These are phyloP conservation scores for Chlorella vulgaris DNA, from an alignment of 139 green algal genomes.

Conservation along the genomic window DNA sequence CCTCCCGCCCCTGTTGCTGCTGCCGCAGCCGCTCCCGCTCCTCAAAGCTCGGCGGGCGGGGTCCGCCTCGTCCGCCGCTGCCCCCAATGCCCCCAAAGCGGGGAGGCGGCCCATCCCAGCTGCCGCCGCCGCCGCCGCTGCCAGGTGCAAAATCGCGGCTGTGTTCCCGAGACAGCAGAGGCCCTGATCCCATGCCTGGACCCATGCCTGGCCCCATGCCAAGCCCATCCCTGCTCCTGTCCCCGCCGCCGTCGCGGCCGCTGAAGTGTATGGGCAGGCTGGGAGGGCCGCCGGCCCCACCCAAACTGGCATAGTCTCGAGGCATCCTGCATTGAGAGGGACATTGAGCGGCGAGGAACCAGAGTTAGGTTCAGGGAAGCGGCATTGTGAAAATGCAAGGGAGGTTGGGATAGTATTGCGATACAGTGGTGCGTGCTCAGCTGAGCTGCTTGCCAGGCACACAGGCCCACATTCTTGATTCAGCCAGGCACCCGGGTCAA, in stretches of 20 bases:
- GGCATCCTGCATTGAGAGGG: neutral
- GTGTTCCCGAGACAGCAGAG: neutral
- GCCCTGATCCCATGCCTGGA: neutral
- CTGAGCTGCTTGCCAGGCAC: too few relatives aligned
- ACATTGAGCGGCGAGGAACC: neutral
- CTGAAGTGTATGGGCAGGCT: neutral
- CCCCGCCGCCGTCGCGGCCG: neutral
- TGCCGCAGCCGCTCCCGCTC: constrained; percentile 18
- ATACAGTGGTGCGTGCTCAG: too few relatives aligned
- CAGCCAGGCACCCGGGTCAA: neutral
- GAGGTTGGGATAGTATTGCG: too few relatives aligned
- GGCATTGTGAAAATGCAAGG: too few relatives aligned
- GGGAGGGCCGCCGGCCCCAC: neutral
- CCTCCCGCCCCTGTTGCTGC: neutral
- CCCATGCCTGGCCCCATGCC: neutral
- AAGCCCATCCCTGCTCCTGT: constrained; percentile 13
- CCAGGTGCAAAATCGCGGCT: neutral
- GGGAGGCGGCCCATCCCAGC: neutral
- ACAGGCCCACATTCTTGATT: neutral
- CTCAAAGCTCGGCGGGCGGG: constrained; percentile 9
- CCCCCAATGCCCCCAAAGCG: neutral
- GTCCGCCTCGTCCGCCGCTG: neutral
- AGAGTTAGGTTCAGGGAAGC: neutral
- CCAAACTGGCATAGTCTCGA: neutral
- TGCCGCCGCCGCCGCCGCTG: neutral